A percentile compares a stretch with the other conserved stretches of the same genome.
Evolutionary conservation across 2,329 filamentous ascomycete genomes (phyloP).

Genomic region (Paraconiothyrium sp.): DNA sequence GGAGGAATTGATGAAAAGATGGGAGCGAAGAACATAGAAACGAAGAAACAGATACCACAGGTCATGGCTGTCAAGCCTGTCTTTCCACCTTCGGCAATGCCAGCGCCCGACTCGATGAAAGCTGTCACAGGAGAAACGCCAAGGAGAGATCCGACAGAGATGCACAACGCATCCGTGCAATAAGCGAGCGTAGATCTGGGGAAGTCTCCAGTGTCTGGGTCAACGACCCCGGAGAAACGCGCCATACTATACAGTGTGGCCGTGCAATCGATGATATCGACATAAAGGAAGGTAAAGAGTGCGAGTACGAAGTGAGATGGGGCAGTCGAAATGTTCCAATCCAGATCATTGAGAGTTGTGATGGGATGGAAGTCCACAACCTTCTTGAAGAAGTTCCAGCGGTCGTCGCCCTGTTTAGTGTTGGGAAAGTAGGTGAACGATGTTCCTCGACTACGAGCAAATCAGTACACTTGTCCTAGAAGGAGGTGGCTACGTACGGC

Average conservation of each 20-base stretch:
- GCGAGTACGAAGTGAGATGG: slow-evolving; percentile 82
- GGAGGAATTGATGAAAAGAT: slow-evolving; percentile 90
- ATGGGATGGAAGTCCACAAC: slow-evolving; percentile 85
- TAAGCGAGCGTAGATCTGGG: slow-evolving; percentile 86
- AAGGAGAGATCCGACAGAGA: slow-evolving; percentile 81
- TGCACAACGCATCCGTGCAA: slow-evolving; percentile 82
- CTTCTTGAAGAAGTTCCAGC: slow-evolving; percentile 86
- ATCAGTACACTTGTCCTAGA: slow-evolving; percentile 28
- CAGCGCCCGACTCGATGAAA: slow-evolving; percentile 87
- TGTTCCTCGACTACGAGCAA: slow-evolving; percentile 63
- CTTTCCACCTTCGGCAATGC: slow-evolving; percentile 85
- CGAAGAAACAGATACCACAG: slow-evolving; percentile 84
- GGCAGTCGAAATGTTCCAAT: slow-evolving; percentile 75
- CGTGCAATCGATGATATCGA: slow-evolving; percentile 88
- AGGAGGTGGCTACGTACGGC: slow-evolving; percentile 60
- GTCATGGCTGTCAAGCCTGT: slow-evolving; percentile 83
- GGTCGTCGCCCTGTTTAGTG: slow-evolving; percentile 70
- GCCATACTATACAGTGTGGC: slow-evolving; percentile 92
- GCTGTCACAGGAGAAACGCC: slow-evolving; percentile 84
- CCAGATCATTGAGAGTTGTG: slow-evolving; percentile 72
- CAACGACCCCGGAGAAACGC: slow-evolving; percentile 80
- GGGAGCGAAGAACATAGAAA: slow-evolving; percentile 87
- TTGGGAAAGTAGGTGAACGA: slow-evolving; percentile 82
- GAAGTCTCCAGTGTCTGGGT: slow-evolving; percentile 84
- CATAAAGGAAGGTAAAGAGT: slow-evolving; percentile 89